Evolutionary conservation across 2,329 filamentous ascomycete genomes (phyloP).

Genomic region (Pseudogymnoascus sp.): DNA sequence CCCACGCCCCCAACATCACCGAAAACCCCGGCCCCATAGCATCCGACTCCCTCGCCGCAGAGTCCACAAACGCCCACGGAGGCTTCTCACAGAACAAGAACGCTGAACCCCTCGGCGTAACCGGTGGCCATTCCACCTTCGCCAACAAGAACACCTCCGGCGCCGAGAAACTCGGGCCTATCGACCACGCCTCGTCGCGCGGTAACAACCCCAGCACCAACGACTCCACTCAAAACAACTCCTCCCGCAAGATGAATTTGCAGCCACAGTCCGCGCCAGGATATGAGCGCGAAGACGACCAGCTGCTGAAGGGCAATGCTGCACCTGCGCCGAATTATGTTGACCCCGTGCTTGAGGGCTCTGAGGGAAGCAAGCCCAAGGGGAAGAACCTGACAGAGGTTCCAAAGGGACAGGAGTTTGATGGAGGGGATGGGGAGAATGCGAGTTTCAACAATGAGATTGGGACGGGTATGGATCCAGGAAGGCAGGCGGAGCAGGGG

Average conservation of each 20-base stretch:
- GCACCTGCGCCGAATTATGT: slow-evolving; percentile 24
- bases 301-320: slow-evolving; percentile 12
- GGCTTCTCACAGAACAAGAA: slow-evolving; percentile 52
- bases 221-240: slow-evolving; percentile 9
- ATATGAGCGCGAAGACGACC: slow-evolving; percentile 12
- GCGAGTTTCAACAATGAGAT: slow-evolving; percentile 32
- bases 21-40: slow-evolving; percentile 59
- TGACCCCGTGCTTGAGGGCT: neutral
- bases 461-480: slow-evolving; percentile 41
- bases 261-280: slow-evolving; percentile 10
- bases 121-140: slow-evolving; percentile 44
- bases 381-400: slow-evolving; percentile 26
- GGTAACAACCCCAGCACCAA: slow-evolving; percentile 8
- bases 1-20: slow-evolving; percentile 41
- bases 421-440: slow-evolving; percentile 22
- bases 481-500: slow-evolving; percentile 34
- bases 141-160: slow-evolving; percentile 48
- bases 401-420: slow-evolving; percentile 15
- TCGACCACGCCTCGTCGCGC: slow-evolving; percentile 10
- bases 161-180: slow-evolving; percentile 40
- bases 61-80: slow-evolving; percentile 55
- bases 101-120: slow-evolving; percentile 40
- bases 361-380: slow-evolving; percentile 18
- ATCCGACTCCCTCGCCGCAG: slow-evolving; percentile 65
- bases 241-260: slow-evolving; percentile 13